phyloP scores from a whole-genome alignment of 2,329 filamentous ascomycete species.

The Tricladium varicosporioides region DNA sequence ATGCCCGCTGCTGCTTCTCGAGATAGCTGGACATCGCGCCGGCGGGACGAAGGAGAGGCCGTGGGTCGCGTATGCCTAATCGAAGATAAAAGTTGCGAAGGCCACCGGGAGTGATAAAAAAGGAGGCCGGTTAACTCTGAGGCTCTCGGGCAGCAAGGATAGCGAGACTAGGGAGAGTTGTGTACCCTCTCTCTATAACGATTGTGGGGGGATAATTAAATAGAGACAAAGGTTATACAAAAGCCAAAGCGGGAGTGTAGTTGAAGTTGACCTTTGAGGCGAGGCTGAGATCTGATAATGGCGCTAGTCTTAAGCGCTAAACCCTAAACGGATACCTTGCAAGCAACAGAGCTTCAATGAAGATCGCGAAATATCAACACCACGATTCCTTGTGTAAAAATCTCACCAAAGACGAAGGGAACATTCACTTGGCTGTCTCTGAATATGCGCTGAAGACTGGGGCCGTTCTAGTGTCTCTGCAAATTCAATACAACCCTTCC shows the following conservation, averaged over 20 bases:
- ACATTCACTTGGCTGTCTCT: neutral
- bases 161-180: neutral
- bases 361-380: constrained; percentile 4
- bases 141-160: neutral
- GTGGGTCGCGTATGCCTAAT: neutral
- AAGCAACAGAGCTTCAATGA: constrained; percentile 5
- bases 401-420: neutral
- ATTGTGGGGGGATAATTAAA: neutral
- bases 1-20: constrained; percentile 62
- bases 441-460: constrained; percentile 5
- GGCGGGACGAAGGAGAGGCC: neutral
- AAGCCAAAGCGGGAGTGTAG: neutral
- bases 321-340: neutral
- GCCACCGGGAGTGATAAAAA: neutral
- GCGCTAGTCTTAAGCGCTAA: neutral
- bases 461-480: neutral
- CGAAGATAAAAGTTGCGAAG: neutral
- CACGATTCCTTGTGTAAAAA: neutral
- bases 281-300: neutral
- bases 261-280: neutral
- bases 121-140: neutral
- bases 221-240: neutral
- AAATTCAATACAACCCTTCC: neutral
- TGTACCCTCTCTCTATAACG: neutral
- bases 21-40: constrained; percentile 58